phyloP scores from a whole-genome alignment of 371 early-diverging fungal genomes.

The Mucor circinelloides region DNA sequence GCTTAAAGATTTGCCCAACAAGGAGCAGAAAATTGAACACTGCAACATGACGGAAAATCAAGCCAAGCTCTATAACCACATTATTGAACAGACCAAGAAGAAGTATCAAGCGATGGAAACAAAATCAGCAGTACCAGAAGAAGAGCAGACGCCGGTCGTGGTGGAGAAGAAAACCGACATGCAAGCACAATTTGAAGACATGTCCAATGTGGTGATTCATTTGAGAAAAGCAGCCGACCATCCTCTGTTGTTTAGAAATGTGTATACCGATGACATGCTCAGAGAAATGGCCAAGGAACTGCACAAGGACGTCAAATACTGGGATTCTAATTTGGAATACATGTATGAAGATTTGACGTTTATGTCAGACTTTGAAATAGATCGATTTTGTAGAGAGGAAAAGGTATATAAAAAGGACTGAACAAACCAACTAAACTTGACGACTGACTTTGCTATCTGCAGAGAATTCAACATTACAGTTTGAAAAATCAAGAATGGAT shows the following conservation, averaged over 20 bases:
- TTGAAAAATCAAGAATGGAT: conserved; percentile 66
- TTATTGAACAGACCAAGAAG: conserved; percentile 42
- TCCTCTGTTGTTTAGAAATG: conserved; percentile 75
- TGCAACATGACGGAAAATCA: conserved; percentile 52
- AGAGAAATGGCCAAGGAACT: conserved; percentile 70
- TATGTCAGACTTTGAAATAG: conserved; percentile 87
- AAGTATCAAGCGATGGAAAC: conserved; percentile 2
- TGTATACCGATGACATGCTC: conserved; percentile 61
- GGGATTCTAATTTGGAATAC: conserved; percentile 73
- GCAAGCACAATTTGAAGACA: conserved; percentile 26
- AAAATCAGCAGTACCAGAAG: not conserved
- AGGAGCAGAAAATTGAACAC: conserved; percentile 51
- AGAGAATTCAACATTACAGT: conserved; percentile 55
- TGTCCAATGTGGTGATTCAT: conserved; percentile 76
- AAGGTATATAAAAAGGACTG: conserved; percentile 27
- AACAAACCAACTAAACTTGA: not conserved
- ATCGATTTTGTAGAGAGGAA: conserved; percentile 69
- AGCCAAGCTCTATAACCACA: conserved; percentile 40
- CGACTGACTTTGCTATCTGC: not conserved
- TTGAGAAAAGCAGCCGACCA: conserved; percentile 88
- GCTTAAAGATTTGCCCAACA: conserved; percentile 69
- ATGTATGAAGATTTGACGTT: conserved; percentile 85
- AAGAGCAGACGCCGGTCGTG: not conserved
- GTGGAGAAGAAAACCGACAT: conserved; percentile 7
- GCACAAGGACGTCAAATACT: conserved; percentile 48